A percentile compares a stretch with the other conserved stretches of the same genome.
phyloP scores from a whole-genome alignment of 371 early-diverging fungal species.

The Mortierella sp. region DNA sequence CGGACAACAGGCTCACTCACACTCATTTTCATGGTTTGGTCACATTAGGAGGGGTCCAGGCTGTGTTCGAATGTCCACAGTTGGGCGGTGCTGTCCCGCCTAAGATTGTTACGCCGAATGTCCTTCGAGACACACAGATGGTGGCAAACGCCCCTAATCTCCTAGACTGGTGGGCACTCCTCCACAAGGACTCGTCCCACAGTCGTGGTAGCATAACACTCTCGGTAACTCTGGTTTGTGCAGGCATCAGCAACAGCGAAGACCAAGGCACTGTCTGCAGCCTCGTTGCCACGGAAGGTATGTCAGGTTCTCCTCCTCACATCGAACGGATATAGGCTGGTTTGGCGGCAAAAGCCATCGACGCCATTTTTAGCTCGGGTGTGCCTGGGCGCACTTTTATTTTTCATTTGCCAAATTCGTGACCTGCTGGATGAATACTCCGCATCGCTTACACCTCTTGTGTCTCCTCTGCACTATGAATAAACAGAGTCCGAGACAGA shows the following conservation, averaged over 20 bases:
- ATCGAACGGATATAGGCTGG: background rate
- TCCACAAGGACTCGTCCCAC: background rate
- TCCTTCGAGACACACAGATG: conserved; percentile 38
- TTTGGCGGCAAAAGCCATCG: background rate
- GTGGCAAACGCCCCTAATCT: conserved; percentile 28
- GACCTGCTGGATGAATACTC: background rate
- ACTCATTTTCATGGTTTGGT: background rate
- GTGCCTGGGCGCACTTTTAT: background rate
- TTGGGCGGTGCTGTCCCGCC: conserved; percentile 5
- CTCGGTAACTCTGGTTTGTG: conserved; percentile 29
- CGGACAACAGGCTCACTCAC: background rate
- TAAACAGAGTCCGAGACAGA: conserved; percentile 39
- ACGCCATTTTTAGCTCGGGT: background rate
- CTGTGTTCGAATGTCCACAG: conserved; percentile 24
- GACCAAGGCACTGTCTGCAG: conserved; percentile 21
- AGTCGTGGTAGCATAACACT: conserved; percentile 8
- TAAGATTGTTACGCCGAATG: conserved; percentile 25
- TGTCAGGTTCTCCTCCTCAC: background rate
- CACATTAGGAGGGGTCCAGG: conserved; percentile 33
- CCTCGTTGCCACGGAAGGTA: conserved; percentile 40
- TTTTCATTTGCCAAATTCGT: background rate
- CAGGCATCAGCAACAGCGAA: conserved; percentile 17
- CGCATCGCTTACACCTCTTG: background rate
- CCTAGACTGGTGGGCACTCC: conserved; percentile 34
- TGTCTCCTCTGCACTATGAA: background rate